Conservation (phyloP, 345 rosid species). For the Rhizophora mangle region DNA sequence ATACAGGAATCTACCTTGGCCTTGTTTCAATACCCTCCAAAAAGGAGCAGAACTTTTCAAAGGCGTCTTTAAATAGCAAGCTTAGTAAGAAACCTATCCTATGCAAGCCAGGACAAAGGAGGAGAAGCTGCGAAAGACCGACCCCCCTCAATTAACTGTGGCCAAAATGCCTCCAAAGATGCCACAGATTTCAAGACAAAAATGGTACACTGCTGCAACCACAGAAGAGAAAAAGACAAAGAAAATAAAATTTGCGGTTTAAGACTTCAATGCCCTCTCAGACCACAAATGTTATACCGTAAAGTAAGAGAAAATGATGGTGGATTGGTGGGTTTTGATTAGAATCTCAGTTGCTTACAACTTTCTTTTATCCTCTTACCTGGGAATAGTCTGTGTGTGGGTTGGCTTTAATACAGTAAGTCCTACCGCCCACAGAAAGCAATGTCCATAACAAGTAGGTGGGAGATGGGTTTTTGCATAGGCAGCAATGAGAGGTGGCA, state of each 20-base stretch:
- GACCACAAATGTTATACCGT: constrained; percentile 6
- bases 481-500: constrained; percentile 10
- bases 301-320: constrained; percentile 9
- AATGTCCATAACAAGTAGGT: not conserved
- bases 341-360: constrained; percentile 13
- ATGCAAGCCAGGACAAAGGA: constrained; percentile 15
- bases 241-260: constrained; percentile 8
- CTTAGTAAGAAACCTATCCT: constrained; percentile 3
- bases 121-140: constrained; percentile 20
- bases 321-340: constrained; percentile 11
- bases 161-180: constrained; percentile 25
- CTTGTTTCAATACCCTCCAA: constrained; percentile 36
- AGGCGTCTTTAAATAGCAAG: constrained; percentile 15
- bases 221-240: constrained; percentile 21
- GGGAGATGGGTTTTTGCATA: constrained; percentile 1
- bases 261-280: not conserved
- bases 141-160: not conserved
- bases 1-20: constrained; percentile 46
- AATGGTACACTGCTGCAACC: constrained; percentile 27
- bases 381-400: constrained; percentile 1
- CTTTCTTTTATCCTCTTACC: constrained; percentile 1
- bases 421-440: constrained; percentile 20
- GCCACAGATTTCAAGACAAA: constrained; percentile 31
- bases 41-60: constrained; percentile 19
- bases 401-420: not conserved